Base-by-base conservation (phyloP, 768 basidiomycete genomes). In the Leccinum broughii region DNA sequence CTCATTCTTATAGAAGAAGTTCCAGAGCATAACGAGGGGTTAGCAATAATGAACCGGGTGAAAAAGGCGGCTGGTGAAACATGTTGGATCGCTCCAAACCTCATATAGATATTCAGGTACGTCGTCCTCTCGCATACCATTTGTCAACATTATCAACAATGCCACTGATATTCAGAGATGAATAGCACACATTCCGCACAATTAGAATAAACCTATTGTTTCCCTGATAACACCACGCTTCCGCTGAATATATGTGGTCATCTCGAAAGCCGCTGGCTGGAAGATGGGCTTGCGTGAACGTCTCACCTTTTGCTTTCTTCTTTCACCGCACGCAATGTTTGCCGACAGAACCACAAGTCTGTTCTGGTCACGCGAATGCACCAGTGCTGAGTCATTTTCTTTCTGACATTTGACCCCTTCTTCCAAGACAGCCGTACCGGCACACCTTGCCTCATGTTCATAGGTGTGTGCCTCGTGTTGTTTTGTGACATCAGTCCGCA, bases 1-100 rank as follows among this genome's bases (percentile, higher is more conserved):
- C 68, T 87, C 55, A 96, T 98, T 64, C 71, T 96, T 13, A 83
- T 96, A 58, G 95, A 98, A 74, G 93, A 89, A 62, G 81, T 95
- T 9, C 75, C 79, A 41, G 93, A 97, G 73, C 83, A 82, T 30
- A 82, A 85, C 37, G 89, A 97, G 68, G 96, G 96, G 0, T 75
- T 97, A 30, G 96, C 96, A 6, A 84, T 98, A 30, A 98, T 97
- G 93, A 97, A 98, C 72, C 83, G 96, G 17, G 85, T 95, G 26
- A 83, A 83, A 62, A 98, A 98, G 71, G 95, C 96, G 2, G 94
- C 95, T 7, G 85, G 88, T 4, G 84, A 88, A 53, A 66, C 65
- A 10, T 61, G 62, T 39, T 78, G 77, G 76, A 61, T 79, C 9
- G 22, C 41, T 24, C 52, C 59, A 11, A 17, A 49, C 41, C 48